These are phyloP conservation scores for Teratosphaeria gauchensis DNA, from an alignment of 2,329 filamentous ascomycete species.

Conservation along the genomic window DNA sequence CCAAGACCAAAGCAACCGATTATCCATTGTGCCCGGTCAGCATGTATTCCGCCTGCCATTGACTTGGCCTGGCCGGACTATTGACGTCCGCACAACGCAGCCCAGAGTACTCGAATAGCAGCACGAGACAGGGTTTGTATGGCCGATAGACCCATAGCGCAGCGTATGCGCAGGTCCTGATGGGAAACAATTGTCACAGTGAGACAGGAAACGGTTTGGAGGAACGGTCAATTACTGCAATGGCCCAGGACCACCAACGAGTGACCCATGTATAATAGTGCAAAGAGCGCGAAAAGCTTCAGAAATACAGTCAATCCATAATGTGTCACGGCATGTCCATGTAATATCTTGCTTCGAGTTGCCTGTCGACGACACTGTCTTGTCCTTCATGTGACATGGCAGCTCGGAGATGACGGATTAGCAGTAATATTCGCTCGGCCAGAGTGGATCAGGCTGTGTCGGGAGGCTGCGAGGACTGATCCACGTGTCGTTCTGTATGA, in stretches of 20 bases:
- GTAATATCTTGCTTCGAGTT: too few relatives aligned
- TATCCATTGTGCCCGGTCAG: neutral
- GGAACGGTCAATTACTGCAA: neutral
- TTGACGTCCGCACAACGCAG: neutral
- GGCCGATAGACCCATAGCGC: neutral
- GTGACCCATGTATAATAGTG: neutral
- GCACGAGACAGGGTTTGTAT: neutral
- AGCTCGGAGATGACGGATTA: too few relatives aligned
- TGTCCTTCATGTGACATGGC: too few relatives aligned
- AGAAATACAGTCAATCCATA: neutral
- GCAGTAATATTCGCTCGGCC: too few relatives aligned
- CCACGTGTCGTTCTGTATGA: too few relatives aligned
- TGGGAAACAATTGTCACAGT: neutral
- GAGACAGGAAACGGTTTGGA: neutral
- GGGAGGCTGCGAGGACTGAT: too few relatives aligned
- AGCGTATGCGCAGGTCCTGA: neutral
- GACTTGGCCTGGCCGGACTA: neutral
- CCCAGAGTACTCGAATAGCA: neutral
- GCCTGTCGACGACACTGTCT: too few relatives aligned
- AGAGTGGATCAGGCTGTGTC: too few relatives aligned
- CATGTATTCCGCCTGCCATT: neutral
- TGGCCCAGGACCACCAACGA: neutral
- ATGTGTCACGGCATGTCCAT: too few relatives aligned
- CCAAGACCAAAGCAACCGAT: neutral
- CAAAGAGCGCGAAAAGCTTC: neutral